Evolutionary conservation across 2,329 filamentous ascomycete species (phyloP), one percentile per base, ranked within the genome.

Genomic region (Amauroascus niger): DNA sequence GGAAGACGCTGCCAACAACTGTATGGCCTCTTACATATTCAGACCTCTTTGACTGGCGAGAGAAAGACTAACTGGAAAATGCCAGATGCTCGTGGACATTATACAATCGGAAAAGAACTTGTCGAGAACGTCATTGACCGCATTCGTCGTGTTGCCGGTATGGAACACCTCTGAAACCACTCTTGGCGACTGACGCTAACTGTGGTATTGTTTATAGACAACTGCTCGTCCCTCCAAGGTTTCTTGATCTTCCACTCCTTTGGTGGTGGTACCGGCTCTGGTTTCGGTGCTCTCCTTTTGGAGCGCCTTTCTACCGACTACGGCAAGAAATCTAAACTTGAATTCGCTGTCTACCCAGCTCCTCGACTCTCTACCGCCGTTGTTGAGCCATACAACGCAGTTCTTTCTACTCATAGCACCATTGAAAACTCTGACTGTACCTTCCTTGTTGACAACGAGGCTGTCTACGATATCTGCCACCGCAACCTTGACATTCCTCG

Each of bases 361-460:
- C 93, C 93, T 57, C 90, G 95, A 79, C 93, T 93, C 63, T 88
- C 91, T 64, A 96, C 91, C 67, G 94, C 93, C 43, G 91, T 98
- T 58, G 93, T 98, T 61, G 93, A 98, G 83, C 93, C 93, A 57
- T 98, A 98, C 84, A 98, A 98, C 83, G 96, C 93, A 50, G 96
- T 97, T 71, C 84, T 98, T 63, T 96, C 93, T 65, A 97, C 93
- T 60, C 93, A 98, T 83, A 97, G 90, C 70, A 97, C 93, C 61
- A 84, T 98, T 55, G 93, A 98, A 82, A 90, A 98, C 81, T 95
- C 90, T 59, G 93, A 98, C 82, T 97, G 93, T 81, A 94, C 87
- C 67, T 98, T 98, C 82, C 95, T 97, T 88, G 93, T 98, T 64
- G 93, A 98, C 79, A 98, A 98, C 76, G 93, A 98, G 80, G 93